These are phyloP conservation scores for Tilletia caries DNA, from an alignment of 1,284 basidiomycete genomes.

Conservation along the genomic window DNA sequence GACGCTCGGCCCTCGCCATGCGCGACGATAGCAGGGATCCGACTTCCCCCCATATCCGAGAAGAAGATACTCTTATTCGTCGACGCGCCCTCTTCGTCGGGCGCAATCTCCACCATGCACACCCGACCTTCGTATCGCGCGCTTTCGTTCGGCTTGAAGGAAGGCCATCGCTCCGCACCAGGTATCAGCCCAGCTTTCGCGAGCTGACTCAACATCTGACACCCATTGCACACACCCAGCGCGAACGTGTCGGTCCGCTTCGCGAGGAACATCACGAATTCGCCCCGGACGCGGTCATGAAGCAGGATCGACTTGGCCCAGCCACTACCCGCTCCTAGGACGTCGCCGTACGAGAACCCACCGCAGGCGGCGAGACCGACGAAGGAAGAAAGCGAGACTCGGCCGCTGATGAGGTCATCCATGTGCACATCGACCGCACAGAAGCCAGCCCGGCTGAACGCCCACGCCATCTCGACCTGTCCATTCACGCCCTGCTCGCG, in stretches of 20 bases:
- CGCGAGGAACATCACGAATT: conserved; percentile 79
- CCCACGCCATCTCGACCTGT: conserved; percentile 97
- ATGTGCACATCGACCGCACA: conserved; percentile 94
- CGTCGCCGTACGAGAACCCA: conserved; percentile 98
- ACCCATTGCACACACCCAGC: conserved; percentile 95
- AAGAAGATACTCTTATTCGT: conserved; percentile 71
- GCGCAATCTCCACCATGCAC: conserved; percentile 69
- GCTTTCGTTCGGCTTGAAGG: conserved; percentile 82
- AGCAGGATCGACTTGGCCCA: conserved; percentile 93
- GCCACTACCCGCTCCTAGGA: conserved; percentile 92
- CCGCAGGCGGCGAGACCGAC: conserved; percentile 90
- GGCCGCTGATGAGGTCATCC: conserved; percentile 84
- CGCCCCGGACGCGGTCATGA: conserved; percentile 68
- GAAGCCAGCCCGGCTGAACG: conserved; percentile 89
- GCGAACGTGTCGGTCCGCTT: conserved; percentile 73
- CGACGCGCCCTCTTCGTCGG: conserved; percentile 31
- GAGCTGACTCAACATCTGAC: conserved; percentile 89
- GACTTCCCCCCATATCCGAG: conserved; percentile 78
- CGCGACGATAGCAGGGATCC: conserved; percentile 85
- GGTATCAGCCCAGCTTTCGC: conserved; percentile 69
- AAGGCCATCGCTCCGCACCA: conserved; percentile 80
- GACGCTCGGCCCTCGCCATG: conserved; percentile 89
- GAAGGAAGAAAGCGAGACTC: conserved; percentile 67
- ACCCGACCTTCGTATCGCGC: conserved; percentile 89
- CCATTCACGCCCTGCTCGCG: conserved; percentile 99